Base-by-base conservation (phyloP, 2,329 filamentous ascomycete species). In the Cryphonectria carpinicola region DNA sequence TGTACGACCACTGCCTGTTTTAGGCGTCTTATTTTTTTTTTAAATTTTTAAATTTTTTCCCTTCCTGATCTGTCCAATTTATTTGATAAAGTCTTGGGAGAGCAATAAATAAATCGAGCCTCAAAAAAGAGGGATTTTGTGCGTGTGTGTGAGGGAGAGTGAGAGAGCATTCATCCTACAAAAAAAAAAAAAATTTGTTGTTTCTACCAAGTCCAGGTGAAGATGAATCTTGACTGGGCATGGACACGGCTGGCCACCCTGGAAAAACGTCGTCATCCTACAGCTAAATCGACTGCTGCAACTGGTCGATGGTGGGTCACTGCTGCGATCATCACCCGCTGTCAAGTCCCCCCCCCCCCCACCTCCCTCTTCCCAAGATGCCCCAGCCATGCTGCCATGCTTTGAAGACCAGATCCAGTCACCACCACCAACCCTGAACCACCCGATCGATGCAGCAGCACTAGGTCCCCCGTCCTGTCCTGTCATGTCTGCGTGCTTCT, bases 251-350 rank as follows among this genome's bases (percentile, higher is more conserved):
- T 65, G 19, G 54, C 65, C 58, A 61, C 32, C 58, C 58, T 25
- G 19, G 41, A 58, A 22, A 65, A 49, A 65, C 62, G 70, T 71
- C 70, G 70, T 71, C 70, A 71, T 71, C 70, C 60, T 66, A 71
- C 66, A 71, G 54, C 65, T 52, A 46, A 4, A 52, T 35, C 35
- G 60, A 14, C 28, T 39, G 8, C 32, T 61, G 56, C 49, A 65
- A 58, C 60, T 62, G 61, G 39, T 25, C 35, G 39, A n/a, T 32
- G n/a, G 35, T 46, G 37, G 41, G 37, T 41, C n/a, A 28, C 25
- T 28, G 41, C 22, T 32, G 61, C 41, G 43, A 35, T 43, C 63
- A 35, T 4, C 22, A 32, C 43, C 41, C 25, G 63, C 63, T 52
- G 43, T 49, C 46, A n/a, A n/a, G 22, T n/a, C n/a, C 19, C 17